Evolutionary conservation across 2,329 filamentous ascomycete species (phyloP), one percentile per base, ranked within the genome.

Genomic region (Trichoderma oligosporum): DNA sequence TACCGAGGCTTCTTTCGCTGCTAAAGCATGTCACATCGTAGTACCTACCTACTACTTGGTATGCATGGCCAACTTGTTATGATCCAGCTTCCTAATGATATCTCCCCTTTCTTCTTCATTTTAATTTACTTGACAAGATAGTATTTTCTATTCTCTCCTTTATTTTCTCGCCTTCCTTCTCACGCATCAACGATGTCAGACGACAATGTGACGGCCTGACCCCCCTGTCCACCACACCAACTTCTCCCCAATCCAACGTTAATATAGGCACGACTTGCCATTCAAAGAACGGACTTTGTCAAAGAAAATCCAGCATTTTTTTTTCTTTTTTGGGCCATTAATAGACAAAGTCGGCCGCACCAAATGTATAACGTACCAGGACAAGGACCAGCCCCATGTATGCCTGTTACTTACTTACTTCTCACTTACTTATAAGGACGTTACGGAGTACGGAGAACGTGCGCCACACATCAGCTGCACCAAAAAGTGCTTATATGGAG

Each of bases 191-290:
- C 51, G 14, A 41, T 35, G 41, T 55, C 51, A 38, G 49, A 38
- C 49, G 49, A 42, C 48, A 24, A 25, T 45, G 51, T 44, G 39
- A 45, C 41, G 51, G 27, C 31, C 22, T 36, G 51, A 44, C 29
- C 51, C 35, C 41, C 35, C 41, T 45, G 36, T 41, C 41, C 41
- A 55, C 51, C 51, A 55, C 51, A 46, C 44, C 44, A 20, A 27
- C 44, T 31, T 18, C 25, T 46, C 39, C n/a, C n/a, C 22, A 27
- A 54, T 54, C 39, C 51, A 54, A 54, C 41, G 14, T 45, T 38
- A 29, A 55, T 29, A 35, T 55, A 55, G 25, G 39, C 33, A 25
- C 42, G 31, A 31, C 27, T 46, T 29, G 14, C 38, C 25, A 35
- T 44, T 35, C 51, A 36, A 12, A 27, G 27, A 24, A 31, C 49